Evolutionary conservation across 176 grass and related monocot genomes (phyloP), one percentile per base, ranked within the genome.

Genomic region (Cenchrus americanus): DNA sequence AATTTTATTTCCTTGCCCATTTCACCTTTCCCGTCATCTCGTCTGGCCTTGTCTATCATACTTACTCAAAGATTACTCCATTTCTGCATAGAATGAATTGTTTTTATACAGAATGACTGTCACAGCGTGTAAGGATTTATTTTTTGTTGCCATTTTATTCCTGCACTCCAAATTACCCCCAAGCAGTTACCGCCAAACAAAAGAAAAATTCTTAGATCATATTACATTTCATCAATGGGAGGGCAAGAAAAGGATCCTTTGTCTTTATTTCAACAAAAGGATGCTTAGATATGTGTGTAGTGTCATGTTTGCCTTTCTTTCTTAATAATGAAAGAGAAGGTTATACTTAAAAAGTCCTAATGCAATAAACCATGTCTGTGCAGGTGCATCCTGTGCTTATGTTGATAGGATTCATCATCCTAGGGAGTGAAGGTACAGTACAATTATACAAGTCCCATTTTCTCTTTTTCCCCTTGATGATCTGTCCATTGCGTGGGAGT

Each of bases 331-430:
- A 19, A 27, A 22, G 44, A 21, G 46, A 49, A 26, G 17, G 10
- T 54, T 57, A 4, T 51, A 40, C 23, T 63, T 15, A 47, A 69
- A 71, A 6, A 57, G 32, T 1, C 34, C 2, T 66, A 21, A 80
- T 22, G 12, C 15, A 43, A 4, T 51, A 21, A 44, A 13, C 47
- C 79, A 34, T 21, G n/a, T 13, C 21, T 76, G 21, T 77, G 73
- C 73, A 96, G 91, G 87, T 94, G 37, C 96, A 99, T 86, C 96
- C 96, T 67, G 91, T 99, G 49, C 74, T 94, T 47, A 96, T 96
- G 96, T 21, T 92, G 52, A 92, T 99, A 22, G 91, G 96, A 58
- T 85, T 99, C 67, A 94, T 99, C 82, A 62, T 94, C 80, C 59
- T 92, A 66, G 93, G 89, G 60, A 83, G 93, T 46, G 93, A 94